Evolutionary conservation across 441 rosid species (phyloP).

Genomic region (Adansonia rubrostipa): DNA sequence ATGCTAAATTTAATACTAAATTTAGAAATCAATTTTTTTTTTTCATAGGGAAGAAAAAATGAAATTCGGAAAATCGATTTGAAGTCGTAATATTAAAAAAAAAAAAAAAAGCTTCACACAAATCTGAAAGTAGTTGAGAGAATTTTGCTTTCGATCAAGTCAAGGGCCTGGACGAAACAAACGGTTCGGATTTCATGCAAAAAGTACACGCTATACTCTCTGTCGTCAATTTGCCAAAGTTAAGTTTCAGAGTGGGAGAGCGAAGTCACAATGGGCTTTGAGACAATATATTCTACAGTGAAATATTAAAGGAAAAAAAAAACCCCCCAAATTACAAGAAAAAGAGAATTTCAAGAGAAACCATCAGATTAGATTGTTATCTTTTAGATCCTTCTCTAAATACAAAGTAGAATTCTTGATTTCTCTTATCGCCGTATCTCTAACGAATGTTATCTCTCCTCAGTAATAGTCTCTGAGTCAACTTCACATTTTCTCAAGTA

Average conservation of each 20-base stretch:
- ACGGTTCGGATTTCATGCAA: conserved; percentile 24
- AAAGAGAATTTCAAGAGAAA: conserved; percentile 10
- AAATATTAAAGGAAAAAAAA: background rate
- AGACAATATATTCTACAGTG: background rate
- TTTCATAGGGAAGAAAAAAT: too few relatives aligned
- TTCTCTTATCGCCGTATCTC: conserved; percentile 13
- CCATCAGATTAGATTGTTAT: background rate
- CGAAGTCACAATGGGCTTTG: background rate
- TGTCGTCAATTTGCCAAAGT: background rate
- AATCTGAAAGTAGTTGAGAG: background rate
- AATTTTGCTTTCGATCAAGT: background rate
- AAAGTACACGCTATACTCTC: conserved; percentile 21
- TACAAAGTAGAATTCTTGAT: conserved; percentile 14
- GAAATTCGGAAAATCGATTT: too few relatives aligned
- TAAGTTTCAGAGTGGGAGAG: background rate
- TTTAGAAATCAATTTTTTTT: too few relatives aligned
- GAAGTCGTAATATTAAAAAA: too few relatives aligned
- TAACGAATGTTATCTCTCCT: background rate
- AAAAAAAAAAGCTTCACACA: background rate
- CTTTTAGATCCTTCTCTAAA: conserved; percentile 27
- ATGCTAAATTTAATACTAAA: too few relatives aligned
- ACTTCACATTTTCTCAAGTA: background rate
- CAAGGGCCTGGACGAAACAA: background rate
- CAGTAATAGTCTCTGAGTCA: conserved; percentile 17
- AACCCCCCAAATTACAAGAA: background rate